Conservation (phyloP, 495 filamentous ascomycete genomes). For the Aspergillus nidulans region DNA sequence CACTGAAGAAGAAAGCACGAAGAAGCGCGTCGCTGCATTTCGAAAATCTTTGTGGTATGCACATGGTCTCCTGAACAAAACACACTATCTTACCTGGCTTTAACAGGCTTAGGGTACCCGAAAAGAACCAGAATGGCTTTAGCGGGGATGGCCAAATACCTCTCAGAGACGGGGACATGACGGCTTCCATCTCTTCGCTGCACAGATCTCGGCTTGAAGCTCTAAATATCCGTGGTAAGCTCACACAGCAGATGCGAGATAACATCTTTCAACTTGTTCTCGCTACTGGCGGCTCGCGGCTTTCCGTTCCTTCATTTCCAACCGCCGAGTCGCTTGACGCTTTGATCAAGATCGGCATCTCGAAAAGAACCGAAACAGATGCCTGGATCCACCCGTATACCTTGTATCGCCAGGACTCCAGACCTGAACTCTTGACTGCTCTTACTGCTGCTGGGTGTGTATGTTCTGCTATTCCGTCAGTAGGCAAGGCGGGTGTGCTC, state of each 20-base stretch:
- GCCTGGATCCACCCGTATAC: constrained; percentile 56
- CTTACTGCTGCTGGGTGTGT: constrained; percentile 53
- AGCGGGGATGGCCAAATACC: constrained; percentile 23
- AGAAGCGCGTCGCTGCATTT: constrained; percentile 23
- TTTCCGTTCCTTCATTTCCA: constrained; percentile 53
- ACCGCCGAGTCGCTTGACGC: constrained; percentile 51
- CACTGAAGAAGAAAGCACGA: constrained; percentile 9
- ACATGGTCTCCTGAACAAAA: not conserved
- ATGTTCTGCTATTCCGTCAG: constrained; percentile 45
- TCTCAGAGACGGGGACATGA: constrained; percentile 21
- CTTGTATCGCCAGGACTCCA: constrained; percentile 40
- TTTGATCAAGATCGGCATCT: constrained; percentile 56
- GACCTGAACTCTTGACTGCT: constrained; percentile 50
- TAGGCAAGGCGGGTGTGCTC: constrained; percentile 56
- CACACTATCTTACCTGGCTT: not conserved
- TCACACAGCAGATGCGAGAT: constrained; percentile 19
- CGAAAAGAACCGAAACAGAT: constrained; percentile 46
- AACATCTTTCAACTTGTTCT: constrained; percentile 25
- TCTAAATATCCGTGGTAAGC: constrained; percentile 22
- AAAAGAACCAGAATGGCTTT: constrained; percentile 27
- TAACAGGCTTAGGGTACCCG: constrained; percentile 25
- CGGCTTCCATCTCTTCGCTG: constrained; percentile 11
- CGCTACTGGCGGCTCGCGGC: constrained; percentile 28
- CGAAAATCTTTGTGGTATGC: constrained; percentile 24
- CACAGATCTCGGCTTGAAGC: constrained; percentile 18